Conservation (phyloP, 176 grass and related monocot species). For the Eleusine coracana region DNA sequence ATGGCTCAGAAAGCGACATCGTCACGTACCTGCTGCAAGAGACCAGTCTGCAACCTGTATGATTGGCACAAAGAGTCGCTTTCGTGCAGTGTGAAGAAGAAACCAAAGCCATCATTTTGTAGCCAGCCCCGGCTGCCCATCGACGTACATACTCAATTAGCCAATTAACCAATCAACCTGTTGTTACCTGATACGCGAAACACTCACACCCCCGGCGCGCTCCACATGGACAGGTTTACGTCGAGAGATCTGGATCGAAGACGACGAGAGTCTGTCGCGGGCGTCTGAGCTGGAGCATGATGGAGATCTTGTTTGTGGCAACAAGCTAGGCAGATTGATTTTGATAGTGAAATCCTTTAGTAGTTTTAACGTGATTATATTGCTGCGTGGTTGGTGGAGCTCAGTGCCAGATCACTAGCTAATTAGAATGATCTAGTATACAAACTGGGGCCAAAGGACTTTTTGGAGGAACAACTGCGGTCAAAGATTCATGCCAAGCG, state of each 20-base stretch:
- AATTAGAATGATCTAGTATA: neutral
- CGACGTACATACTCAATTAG: constrained; percentile 3
- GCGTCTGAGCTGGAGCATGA: neutral
- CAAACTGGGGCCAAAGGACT: neutral
- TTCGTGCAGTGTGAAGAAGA: constrained; percentile 26
- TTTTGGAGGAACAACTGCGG: neutral
- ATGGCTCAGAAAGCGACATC: constrained; percentile 28
- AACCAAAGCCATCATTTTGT: constrained; percentile 13
- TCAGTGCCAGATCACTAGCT: constrained; percentile 6
- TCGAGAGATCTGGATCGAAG: constrained; percentile 17
- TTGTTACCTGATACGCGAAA: neutral
- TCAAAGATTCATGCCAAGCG: neutral
- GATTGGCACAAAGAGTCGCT: constrained; percentile 36
- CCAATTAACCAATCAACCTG: constrained; percentile 5
- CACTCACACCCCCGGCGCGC: neutral
- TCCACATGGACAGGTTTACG: constrained; percentile 22
- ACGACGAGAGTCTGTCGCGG: neutral
- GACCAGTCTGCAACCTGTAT: constrained; percentile 30
- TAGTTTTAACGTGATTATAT: neutral
- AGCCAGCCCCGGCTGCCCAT: constrained; percentile 5
- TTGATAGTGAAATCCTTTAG: constrained; percentile 17
- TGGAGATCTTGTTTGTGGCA: constrained; percentile 7
- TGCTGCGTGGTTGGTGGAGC: neutral
- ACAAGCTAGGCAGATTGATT: neutral
- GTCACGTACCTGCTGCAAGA: neutral